These are phyloP conservation scores for Venustampulla echinocandica DNA, from an alignment of 495 filamentous ascomycete species.

Conservation along the genomic window DNA sequence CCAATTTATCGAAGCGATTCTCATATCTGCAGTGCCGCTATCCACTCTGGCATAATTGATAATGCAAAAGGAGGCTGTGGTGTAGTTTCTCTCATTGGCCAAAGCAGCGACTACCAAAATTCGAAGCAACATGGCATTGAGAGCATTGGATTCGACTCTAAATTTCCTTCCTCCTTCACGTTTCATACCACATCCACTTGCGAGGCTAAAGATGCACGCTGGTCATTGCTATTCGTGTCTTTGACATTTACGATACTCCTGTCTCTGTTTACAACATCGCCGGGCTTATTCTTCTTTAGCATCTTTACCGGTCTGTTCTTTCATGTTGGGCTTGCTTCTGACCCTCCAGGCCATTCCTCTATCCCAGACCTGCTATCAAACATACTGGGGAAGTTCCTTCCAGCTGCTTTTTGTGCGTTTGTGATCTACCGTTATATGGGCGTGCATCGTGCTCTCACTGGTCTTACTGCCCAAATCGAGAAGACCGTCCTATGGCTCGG, in stretches of 20 bases:
- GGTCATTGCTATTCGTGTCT: conserved; percentile 67
- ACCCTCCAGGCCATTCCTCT: conserved; percentile 54
- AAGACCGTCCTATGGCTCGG: conserved; percentile 70
- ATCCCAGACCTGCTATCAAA: conserved; percentile 50
- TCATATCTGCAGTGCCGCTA: conserved; percentile 71
- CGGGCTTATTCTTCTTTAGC: conserved; percentile 61
- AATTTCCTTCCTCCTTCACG: conserved; percentile 67
- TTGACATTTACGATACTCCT: conserved; percentile 55
- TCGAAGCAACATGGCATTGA: conserved; percentile 54
- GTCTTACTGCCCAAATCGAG: conserved; percentile 57
- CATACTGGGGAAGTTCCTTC: conserved; percentile 64
- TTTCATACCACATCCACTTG: conserved; percentile 49
- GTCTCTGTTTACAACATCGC: conserved; percentile 60
- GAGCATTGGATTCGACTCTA: conserved; percentile 62
- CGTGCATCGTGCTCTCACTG: conserved; percentile 38
- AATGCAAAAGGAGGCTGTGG: conserved; percentile 69
- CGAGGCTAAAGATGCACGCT: conserved; percentile 54
- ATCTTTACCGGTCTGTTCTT: conserved; percentile 66
- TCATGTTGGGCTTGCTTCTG: conserved; percentile 70
- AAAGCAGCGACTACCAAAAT: conserved; percentile 51
- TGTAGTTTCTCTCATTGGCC: conserved; percentile 58
- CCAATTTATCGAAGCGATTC: conserved; percentile 71
- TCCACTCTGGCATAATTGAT: conserved; percentile 67
- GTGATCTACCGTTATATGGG: conserved; percentile 67
- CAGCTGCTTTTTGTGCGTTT: conserved; percentile 64